A percentile compares a stretch with the other conserved stretches of the same genome.
phyloP scores from a whole-genome alignment of 768 basidiomycete species.

The Lactifluus volemus region DNA sequence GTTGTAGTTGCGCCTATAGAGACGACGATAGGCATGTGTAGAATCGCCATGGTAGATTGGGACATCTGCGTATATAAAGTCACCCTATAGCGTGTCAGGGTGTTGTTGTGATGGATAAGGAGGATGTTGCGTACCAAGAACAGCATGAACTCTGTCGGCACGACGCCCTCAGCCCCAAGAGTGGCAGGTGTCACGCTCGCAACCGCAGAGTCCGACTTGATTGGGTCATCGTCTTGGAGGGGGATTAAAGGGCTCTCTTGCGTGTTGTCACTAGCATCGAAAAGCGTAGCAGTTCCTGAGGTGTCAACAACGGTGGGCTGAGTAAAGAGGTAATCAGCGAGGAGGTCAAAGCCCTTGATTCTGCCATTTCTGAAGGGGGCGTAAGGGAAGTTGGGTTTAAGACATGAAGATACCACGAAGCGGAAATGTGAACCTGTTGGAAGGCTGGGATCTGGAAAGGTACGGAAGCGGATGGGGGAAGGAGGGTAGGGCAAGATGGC shows the following conservation, averaged over 20 bases:
- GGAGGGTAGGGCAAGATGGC: slow-evolving; percentile 42
- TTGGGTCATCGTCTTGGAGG: background rate
- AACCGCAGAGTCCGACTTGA: slow-evolving; percentile 1
- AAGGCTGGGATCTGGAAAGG: slow-evolving; percentile 64
- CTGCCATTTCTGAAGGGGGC: slow-evolving; percentile 41
- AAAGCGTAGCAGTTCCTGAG: background rate
- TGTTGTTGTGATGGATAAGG: background rate
- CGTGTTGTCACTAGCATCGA: background rate
- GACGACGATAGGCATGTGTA: slow-evolving; percentile 48
- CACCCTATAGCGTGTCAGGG: slow-evolving; percentile 32
- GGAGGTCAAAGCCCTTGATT: slow-evolving; percentile 57
- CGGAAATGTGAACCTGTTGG: slow-evolving; percentile 48
- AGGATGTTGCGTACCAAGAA: slow-evolving; percentile 33
- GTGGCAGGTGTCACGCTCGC: background rate
- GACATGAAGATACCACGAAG: slow-evolving; percentile 61
- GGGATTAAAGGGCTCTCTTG: background rate
- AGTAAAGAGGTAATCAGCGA: slow-evolving; percentile 46
- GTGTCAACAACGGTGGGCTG: slow-evolving; percentile 5
- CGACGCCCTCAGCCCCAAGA: background rate
- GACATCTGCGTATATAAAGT: slow-evolving; percentile 71
- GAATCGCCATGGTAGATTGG: slow-evolving; percentile 54
- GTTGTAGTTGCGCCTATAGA: slow-evolving; percentile 60
- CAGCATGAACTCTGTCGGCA: slow-evolving; percentile 49
- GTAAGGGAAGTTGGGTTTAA: slow-evolving; percentile 69
- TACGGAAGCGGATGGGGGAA: slow-evolving; percentile 51